Evolutionary conservation across 2,329 filamentous ascomycete genomes (phyloP).

Genomic region (Fusarium chaquense): DNA sequence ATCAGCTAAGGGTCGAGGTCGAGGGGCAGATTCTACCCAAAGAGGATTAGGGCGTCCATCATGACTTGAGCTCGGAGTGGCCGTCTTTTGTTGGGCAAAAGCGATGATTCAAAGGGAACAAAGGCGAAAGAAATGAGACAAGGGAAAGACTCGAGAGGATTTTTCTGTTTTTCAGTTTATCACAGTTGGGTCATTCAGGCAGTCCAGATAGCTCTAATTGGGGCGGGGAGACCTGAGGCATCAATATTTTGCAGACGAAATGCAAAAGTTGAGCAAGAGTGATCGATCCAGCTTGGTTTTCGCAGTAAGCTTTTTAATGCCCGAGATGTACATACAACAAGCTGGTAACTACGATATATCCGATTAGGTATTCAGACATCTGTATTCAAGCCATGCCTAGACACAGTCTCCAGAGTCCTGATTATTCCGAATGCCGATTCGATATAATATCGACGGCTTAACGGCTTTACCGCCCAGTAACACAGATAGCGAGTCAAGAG

Average conservation of each 20-base stretch:
- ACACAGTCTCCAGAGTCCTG: background rate
- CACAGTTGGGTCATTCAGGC: background rate
- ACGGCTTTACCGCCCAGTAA: background rate
- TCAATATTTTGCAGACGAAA: background rate
- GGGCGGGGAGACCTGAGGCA: background rate
- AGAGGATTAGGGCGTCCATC: slow-evolving; percentile 12
- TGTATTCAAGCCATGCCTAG: background rate
- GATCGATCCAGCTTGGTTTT: background rate
- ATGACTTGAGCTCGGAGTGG: slow-evolving; percentile 23
- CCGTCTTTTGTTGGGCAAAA: slow-evolving; percentile 34
- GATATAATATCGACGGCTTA: background rate
- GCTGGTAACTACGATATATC: background rate
- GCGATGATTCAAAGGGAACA: background rate
- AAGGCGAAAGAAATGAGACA: slow-evolving; percentile 2
- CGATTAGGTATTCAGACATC: background rate
- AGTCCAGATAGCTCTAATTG: background rate
- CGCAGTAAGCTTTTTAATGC: background rate
- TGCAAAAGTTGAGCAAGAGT: background rate
- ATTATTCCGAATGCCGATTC: slow-evolving; percentile 1
- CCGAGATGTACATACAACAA: background rate
- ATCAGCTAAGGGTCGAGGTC: slow-evolving; percentile 21
- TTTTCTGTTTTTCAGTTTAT: background rate
- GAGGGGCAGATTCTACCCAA: slow-evolving; percentile 22
- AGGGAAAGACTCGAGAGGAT: background rate
- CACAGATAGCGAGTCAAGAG: slow-evolving; percentile 26